Evolutionary conservation across 805 yeast genomes (phyloP).

Genomic region (Yarrowia keelungensis): DNA sequence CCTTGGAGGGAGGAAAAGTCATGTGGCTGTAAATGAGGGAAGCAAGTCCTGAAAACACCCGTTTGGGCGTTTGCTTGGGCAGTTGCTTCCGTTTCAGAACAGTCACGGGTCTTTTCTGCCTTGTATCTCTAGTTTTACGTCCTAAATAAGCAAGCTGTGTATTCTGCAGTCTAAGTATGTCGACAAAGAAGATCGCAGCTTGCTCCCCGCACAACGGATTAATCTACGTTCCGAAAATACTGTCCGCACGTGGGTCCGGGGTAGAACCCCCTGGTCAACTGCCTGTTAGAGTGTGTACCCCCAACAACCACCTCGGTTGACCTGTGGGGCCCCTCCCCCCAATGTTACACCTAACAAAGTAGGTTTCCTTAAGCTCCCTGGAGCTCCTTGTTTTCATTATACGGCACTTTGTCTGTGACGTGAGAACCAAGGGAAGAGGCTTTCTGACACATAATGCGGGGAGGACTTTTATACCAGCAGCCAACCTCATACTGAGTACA

Average conservation of each 20-base stretch:
- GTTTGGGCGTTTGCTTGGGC: no score
- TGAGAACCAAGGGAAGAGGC: neutral
- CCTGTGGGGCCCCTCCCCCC: slow-evolving; percentile 2
- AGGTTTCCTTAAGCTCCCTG: neutral
- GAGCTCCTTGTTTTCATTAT: neutral
- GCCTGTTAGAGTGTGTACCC: neutral
- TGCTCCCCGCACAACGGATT: slow-evolving; percentile 16
- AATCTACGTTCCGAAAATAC: neutral
- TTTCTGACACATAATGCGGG: slow-evolving; percentile 9
- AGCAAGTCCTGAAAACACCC: no score
- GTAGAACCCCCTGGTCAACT: neutral
- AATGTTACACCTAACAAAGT: neutral
- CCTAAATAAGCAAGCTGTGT: slow-evolving; percentile 19
- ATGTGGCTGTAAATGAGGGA: no score
- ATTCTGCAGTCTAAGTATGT: neutral
- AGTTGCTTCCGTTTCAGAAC: no score
- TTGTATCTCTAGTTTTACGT: neutral
- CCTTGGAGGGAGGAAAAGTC: no score
- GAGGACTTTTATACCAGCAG: neutral
- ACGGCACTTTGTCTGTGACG: slow-evolving; percentile 15
- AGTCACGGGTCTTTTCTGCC: no score
- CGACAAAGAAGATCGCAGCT: neutral
- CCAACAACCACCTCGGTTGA: neutral
- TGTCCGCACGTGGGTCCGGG: neutral
- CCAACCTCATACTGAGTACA: neutral